Percentiles rank a stretch among this genome's conserved stretches.
These are phyloP conservation scores for Lippia alba DNA, from an alignment of 305 asterid species.

Conservation along the genomic window DNA sequence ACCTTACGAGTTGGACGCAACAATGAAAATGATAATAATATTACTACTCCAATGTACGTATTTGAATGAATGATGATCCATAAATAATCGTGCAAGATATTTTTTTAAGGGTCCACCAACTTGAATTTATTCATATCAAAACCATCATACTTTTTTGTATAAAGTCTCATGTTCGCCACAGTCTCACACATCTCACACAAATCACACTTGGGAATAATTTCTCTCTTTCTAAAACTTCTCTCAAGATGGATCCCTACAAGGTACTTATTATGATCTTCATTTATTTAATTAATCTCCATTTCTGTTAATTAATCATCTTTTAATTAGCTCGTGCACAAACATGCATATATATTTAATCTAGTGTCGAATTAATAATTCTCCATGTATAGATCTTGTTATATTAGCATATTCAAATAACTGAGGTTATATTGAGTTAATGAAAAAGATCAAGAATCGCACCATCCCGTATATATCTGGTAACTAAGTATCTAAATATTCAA, in stretches of 20 bases:
- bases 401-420: no score
- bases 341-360: neutral
- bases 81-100: neutral
- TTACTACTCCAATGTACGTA: no score
- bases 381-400: no score
- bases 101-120: neutral
- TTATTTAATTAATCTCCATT: neutral
- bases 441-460: no score
- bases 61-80: neutral
- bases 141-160: neutral
- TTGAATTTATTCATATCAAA: neutral
- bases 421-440: no score
- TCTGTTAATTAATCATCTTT: neutral
- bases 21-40: no score
- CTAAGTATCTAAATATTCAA: no score
- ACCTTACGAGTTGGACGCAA: no score
- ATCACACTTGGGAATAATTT: neutral
- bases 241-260: slow-evolving; percentile 1
- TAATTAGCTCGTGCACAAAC: neutral
- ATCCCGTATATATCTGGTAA: no score
- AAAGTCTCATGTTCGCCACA: neutral
- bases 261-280: neutral
- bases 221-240: neutral
- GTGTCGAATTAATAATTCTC: no score
- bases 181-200: neutral